A percentile compares a stretch with the other conserved stretches of the same genome.
Evolutionary conservation across 2,329 filamentous ascomycete species (phyloP).

Genomic region (Penicillium olsonii): DNA sequence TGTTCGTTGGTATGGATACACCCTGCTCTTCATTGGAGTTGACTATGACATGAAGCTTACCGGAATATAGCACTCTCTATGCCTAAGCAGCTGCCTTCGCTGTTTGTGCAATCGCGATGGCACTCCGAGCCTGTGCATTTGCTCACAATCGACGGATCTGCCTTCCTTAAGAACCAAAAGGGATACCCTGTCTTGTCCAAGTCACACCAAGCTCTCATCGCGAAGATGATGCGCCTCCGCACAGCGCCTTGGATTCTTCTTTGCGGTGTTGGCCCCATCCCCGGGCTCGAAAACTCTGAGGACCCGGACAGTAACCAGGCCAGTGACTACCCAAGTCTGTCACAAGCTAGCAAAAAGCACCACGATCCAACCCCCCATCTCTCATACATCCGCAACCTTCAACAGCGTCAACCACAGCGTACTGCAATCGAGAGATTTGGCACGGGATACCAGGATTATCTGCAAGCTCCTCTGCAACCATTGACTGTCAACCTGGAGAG

Average conservation of each 20-base stretch:
- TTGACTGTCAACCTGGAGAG: conserved; percentile 95
- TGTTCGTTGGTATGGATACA: conserved; percentile 75
- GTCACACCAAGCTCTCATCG: conserved; percentile 59
- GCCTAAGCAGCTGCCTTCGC: conserved; percentile 59
- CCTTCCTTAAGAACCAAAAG: conserved; percentile 60
- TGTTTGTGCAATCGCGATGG: conserved; percentile 61
- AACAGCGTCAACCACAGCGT: conserved; percentile 73
- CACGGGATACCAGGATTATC: conserved; percentile 82
- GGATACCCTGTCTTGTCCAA: conserved; percentile 62
- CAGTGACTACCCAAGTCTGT: conserved; percentile 66
- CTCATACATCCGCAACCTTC: conserved; percentile 80
- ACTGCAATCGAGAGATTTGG: conserved; percentile 67
- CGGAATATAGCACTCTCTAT: conserved; percentile 54
- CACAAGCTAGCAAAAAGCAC: conserved; percentile 60
- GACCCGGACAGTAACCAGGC: conserved; percentile 18
- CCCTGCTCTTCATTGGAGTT: not conserved
- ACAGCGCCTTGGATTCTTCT: conserved; percentile 63
- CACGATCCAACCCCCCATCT: conserved; percentile 66
- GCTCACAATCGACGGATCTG: conserved; percentile 53
- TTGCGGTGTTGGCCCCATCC: conserved; percentile 58
- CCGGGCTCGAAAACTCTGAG: conserved; percentile 43
- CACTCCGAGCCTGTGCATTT: conserved; percentile 63
- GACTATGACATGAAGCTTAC: conserved; percentile 14
- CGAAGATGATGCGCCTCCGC: conserved; percentile 58
- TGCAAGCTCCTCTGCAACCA: conserved; percentile 92